phyloP scores from a whole-genome alignment of 2,329 filamentous ascomycete genomes.

The Colletotrichum cordylinicola region DNA sequence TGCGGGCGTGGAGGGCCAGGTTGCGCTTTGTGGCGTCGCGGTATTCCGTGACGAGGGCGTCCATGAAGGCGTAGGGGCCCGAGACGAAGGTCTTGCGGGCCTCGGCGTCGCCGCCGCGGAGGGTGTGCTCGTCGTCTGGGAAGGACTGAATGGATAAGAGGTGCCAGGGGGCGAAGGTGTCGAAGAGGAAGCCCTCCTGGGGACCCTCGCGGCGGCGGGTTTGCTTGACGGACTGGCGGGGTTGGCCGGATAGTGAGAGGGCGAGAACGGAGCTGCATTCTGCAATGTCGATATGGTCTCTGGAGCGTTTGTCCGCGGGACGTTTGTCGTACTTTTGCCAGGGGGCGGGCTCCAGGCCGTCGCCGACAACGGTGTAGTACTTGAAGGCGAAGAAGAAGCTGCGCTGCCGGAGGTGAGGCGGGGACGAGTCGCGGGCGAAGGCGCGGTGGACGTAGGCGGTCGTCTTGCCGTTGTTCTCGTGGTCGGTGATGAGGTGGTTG shows the following conservation, averaged over 20 bases:
- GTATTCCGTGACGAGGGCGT: conserved; percentile 64
- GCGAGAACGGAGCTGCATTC: conserved; percentile 66
- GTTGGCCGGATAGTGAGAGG: conserved; percentile 59
- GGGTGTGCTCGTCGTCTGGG: conserved; percentile 62
- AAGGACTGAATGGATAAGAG: conserved; percentile 64
- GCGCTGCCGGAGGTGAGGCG: conserved; percentile 53
- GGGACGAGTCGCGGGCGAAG: conserved; percentile 37
- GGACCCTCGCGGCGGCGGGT: conserved; percentile 50
- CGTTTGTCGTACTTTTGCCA: conserved; percentile 64
- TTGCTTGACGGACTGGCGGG: conserved; percentile 54
- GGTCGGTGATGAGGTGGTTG: conserved; percentile 56
- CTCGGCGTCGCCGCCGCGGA: conserved; percentile 59
- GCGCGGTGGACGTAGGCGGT: conserved; percentile 56
- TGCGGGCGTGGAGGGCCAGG: conserved; percentile 59
- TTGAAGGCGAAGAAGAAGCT: conserved; percentile 70
- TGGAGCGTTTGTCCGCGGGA: conserved; percentile 39
- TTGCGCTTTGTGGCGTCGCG: conserved; percentile 65
- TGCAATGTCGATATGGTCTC: conserved; percentile 62
- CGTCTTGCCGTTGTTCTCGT: conserved; percentile 46
- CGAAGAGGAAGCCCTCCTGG: conserved; percentile 57
- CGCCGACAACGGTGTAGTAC: conserved; percentile 66
- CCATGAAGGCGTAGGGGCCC: conserved; percentile 66
- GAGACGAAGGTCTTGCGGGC: conserved; percentile 59
- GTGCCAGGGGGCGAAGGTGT: conserved; percentile 66
- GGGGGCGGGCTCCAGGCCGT: conserved; percentile 59